These are phyloP conservation scores for Bacidia rubella DNA, from an alignment of 495 filamentous ascomycete genomes.

Conservation along the genomic window DNA sequence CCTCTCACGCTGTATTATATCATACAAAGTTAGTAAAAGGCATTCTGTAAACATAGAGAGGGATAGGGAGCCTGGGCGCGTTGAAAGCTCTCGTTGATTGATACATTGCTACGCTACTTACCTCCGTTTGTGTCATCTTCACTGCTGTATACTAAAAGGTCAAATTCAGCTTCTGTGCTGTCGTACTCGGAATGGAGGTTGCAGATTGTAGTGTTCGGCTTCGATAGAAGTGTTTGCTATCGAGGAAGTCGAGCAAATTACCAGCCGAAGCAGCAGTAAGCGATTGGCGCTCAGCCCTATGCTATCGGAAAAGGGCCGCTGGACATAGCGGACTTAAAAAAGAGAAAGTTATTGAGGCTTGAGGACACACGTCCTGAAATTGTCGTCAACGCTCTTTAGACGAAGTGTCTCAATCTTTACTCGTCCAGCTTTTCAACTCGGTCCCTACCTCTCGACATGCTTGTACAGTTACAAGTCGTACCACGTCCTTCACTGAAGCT, in stretches of 20 bases:
- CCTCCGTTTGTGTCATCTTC: slow-evolving; percentile 48
- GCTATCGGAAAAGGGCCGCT: no score
- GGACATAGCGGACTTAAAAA: neutral
- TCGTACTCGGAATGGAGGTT: neutral
- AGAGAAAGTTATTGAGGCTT: neutral
- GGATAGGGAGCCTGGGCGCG: slow-evolving; percentile 20
- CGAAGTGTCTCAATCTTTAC: neutral
- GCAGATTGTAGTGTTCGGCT: neutral
- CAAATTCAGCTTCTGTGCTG: neutral
- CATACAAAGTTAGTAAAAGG: slow-evolving; percentile 21
- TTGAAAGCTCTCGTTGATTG: slow-evolving; percentile 21
- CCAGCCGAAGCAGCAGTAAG: slow-evolving; percentile 4
- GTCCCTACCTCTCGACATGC: neutral
- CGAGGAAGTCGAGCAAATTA: slow-evolving; percentile 5
- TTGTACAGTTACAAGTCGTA: neutral
- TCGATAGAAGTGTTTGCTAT: neutral
- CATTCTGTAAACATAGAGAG: slow-evolving; percentile 16
- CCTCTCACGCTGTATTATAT: slow-evolving; percentile 65
- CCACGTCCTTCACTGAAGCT: neutral
- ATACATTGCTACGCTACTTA: slow-evolving; percentile 32
- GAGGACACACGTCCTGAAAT: neutral
- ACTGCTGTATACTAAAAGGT: slow-evolving; percentile 3
- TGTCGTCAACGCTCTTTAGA: neutral
- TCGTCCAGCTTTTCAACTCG: neutral
- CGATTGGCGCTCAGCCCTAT: slow-evolving; percentile 8